These are phyloP conservation scores for Coemansia sp. DNA, from an alignment of 192 early-diverging fungal species.

Conservation along the genomic window DNA sequence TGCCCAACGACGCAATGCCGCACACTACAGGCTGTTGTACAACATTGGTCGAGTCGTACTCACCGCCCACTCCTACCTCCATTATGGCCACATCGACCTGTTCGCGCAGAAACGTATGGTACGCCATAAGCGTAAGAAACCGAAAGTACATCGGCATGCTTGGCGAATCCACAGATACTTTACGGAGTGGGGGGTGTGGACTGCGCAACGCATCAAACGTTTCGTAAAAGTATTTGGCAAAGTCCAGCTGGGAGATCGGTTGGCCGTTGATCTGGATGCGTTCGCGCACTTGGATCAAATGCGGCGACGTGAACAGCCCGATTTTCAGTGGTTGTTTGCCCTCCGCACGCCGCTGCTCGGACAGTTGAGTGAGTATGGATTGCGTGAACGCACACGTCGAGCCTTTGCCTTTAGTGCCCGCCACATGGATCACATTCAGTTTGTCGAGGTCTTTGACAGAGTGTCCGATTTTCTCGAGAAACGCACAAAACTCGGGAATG, in stretches of 20 bases:
- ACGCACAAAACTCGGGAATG: constrained; percentile 38
- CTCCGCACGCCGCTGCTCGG: no score
- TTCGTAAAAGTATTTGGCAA: constrained; percentile 87
- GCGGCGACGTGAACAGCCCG: constrained; percentile 92
- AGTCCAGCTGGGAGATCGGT: constrained; percentile 70
- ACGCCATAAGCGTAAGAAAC: constrained; percentile 87
- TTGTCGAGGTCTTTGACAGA: constrained; percentile 66
- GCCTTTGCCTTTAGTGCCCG: constrained; percentile 88
- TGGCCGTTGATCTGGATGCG: constrained; percentile 89
- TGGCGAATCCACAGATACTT: constrained; percentile 20
- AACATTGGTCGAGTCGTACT: constrained; percentile 85
- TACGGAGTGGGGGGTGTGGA: constrained; percentile 19
- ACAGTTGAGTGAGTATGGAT: constrained; percentile 66
- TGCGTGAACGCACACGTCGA: constrained; percentile 81
- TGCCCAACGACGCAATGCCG: constrained; percentile 76
- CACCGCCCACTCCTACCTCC: constrained; percentile 82
- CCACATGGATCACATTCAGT: constrained; percentile 76
- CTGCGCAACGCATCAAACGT: constrained; percentile 72
- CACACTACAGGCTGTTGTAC: constrained; percentile 72
- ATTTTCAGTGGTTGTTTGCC: constrained; percentile 21
- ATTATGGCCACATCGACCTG: constrained; percentile 78
- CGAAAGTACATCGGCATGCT: constrained; percentile 80
- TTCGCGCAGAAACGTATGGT: constrained; percentile 83
- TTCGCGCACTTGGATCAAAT: constrained; percentile 89
- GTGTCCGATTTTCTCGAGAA: constrained; percentile 30